Conservation (phyloP, 208 protist species). For the Wallacemonas sp. region DNA sequence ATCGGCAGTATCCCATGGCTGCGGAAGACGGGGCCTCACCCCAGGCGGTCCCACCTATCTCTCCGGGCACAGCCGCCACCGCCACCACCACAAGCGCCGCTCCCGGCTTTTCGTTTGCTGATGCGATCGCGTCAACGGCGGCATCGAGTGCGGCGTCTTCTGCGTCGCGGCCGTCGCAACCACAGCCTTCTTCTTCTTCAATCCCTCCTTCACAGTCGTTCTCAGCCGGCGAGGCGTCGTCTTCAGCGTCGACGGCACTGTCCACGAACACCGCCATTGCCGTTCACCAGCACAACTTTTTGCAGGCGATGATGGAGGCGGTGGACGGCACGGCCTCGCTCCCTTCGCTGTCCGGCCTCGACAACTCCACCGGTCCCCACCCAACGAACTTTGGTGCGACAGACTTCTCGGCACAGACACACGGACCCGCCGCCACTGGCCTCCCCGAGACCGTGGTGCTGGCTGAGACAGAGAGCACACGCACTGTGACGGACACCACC, state of each 20-base stretch:
- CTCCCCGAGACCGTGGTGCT: too few species aligned
- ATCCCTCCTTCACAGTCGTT: neutral
- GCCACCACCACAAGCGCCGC: neutral
- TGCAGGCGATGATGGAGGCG: neutral
- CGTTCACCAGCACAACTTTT: conserved; percentile 1
- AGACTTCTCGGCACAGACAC: too few species aligned
- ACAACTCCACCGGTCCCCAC: too few species aligned
- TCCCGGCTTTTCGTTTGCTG: neutral
- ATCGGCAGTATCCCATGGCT: neutral
- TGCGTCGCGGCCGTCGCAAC: too few species aligned
- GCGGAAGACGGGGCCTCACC: neutral
- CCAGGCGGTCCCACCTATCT: neutral
- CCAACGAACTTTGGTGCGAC: too few species aligned
- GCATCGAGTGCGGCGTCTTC: neutral
- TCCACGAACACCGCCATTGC: neutral
- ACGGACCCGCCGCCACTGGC: too few species aligned
- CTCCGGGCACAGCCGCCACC: neutral
- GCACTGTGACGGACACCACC: too few species aligned
- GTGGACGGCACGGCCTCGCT: too few species aligned
- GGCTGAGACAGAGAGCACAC: too few species aligned
- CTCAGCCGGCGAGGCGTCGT: neutral
- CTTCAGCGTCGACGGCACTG: neutral
- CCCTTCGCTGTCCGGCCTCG: too few species aligned
- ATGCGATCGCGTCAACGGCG: neutral
- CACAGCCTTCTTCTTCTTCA: neutral